A percentile compares a stretch with the other conserved stretches of the same genome.
phyloP scores from a whole-genome alignment of 345 rosid species.

The Garcia nutans region DNA sequence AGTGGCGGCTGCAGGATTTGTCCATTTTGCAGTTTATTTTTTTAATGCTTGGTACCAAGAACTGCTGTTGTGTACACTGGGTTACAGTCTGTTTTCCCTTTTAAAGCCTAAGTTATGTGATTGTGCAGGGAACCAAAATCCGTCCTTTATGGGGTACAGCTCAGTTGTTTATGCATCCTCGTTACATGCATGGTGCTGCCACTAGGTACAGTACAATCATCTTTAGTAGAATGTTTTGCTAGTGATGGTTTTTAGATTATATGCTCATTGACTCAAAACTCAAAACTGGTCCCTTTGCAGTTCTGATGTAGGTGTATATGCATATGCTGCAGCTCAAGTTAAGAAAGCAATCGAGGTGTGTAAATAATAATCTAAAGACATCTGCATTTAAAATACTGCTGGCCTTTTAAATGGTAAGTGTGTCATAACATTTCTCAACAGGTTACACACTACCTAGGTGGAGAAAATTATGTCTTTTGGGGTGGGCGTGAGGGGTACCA shows the following conservation, averaged over 20 bases:
- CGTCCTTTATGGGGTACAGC: conserved; percentile 94
- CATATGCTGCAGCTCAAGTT: conserved; percentile 97
- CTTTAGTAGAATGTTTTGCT: neutral
- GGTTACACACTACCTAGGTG: conserved; percentile 93
- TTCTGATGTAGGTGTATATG: conserved; percentile 82
- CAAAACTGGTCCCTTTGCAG: conserved; percentile 29
- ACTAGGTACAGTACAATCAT: conserved; percentile 51
- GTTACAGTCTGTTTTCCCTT: neutral
- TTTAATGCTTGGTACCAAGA: no score
- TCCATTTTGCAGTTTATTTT: neutral
- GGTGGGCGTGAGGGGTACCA: conserved; percentile 99
- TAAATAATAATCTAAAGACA: neutral
- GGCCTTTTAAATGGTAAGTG: neutral
- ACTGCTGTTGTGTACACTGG: neutral
- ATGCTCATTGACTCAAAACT: conserved; percentile 1
- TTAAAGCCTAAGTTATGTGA: neutral
- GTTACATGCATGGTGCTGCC: conserved; percentile 98
- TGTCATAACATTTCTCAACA: conserved; percentile 21
- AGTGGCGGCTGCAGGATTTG: neutral
- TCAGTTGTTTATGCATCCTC: conserved; percentile 91
- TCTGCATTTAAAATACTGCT: neutral
- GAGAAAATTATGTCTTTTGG: conserved; percentile 98
- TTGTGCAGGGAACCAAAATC: conserved; percentile 67
- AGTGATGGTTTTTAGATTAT: neutral
- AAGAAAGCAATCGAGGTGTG: conserved; percentile 93